These are phyloP conservation scores for Oryza punctata DNA, from an alignment of 176 grass and related monocot genomes.

Conservation along the genomic window DNA sequence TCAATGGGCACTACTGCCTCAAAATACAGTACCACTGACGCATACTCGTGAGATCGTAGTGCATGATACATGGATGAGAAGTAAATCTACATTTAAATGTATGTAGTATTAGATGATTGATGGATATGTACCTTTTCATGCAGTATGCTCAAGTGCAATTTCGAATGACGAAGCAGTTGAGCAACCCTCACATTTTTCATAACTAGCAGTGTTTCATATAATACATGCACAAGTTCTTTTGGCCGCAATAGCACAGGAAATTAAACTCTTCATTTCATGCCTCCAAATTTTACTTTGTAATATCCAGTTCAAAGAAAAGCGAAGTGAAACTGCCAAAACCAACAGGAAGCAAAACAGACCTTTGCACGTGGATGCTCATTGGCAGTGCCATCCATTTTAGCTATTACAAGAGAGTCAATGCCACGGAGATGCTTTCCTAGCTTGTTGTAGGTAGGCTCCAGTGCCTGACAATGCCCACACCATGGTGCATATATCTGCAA, in stretches of 20 bases:
- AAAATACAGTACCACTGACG: not conserved
- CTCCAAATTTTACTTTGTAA: slow-evolving; percentile 1
- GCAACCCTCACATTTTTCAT: not conserved
- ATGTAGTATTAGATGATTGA: slow-evolving; percentile 8
- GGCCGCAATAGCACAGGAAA: not conserved
- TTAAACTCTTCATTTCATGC: not conserved
- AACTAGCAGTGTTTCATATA: not conserved
- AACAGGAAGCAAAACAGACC: slow-evolving; percentile 45
- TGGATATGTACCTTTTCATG: not conserved
- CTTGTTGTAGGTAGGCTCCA: slow-evolving; percentile 92
- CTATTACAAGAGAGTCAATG: slow-evolving; percentile 82
- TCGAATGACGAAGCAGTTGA: not conserved
- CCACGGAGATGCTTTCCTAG: slow-evolving; percentile 71
- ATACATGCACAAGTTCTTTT: not conserved
- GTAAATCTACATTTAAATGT: not conserved
- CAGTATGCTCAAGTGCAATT: slow-evolving; percentile 3
- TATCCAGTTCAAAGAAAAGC: slow-evolving; percentile 17
- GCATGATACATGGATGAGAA: not conserved
- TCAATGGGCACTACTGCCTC: not conserved
- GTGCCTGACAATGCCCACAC: slow-evolving; percentile 93
- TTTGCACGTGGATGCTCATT: slow-evolving; percentile 88
- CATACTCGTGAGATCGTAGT: not conserved
- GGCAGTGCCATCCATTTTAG: slow-evolving; percentile 93
- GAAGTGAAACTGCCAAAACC: slow-evolving; percentile 18
- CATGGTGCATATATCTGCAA: slow-evolving; percentile 89